Percentiles rank a stretch among this genome's conserved stretches.
Evolutionary conservation across 2,329 filamentous ascomycete genomes (phyloP).

Genomic region (Colletotrichum musae): DNA sequence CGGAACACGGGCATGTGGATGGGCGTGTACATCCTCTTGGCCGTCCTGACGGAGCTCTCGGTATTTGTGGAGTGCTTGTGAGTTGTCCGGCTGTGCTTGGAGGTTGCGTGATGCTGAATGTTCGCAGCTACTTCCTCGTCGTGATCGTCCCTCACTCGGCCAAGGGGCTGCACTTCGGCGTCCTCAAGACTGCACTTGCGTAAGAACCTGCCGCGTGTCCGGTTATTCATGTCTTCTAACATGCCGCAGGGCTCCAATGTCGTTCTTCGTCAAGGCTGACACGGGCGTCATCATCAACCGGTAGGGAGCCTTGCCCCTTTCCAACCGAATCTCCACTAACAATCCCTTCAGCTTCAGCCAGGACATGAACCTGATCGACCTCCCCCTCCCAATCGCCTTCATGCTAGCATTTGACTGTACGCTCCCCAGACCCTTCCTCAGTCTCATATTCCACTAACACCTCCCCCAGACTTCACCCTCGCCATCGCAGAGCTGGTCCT

Average conservation of each 20-base stretch:
- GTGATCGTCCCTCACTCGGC: conserved; percentile 29
- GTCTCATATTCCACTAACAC: too few species aligned
- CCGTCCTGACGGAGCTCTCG: conserved; percentile 12
- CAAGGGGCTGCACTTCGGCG: conserved; percentile 35
- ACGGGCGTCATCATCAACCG: conserved; percentile 44
- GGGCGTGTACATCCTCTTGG: conserved; percentile 31
- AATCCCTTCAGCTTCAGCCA: conserved; percentile 44
- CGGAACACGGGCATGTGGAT: conserved; percentile 19
- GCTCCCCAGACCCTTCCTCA: too few species aligned
- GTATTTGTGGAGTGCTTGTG: conserved; percentile 12
- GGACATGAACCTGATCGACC: conserved; percentile 47
- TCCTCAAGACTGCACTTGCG: conserved; percentile 22
- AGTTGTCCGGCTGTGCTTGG: not conserved
- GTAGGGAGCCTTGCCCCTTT: not conserved
- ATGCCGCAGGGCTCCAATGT: conserved; percentile 19
- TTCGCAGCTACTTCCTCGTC: conserved; percentile 24
- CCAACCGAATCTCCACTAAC: not conserved
- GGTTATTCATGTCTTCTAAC: not conserved
- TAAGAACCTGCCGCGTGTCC: not conserved
- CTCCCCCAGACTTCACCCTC: conserved; percentile 11
- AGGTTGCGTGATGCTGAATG: not conserved
- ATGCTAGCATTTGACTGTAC: conserved; percentile 42
- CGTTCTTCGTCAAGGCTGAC: conserved; percentile 46
- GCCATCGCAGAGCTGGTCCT: conserved; percentile 61
- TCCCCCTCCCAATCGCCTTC: conserved; percentile 44